A percentile compares a stretch with the other conserved stretches of the same genome.
Conservation (phyloP, 2,329 filamentous ascomycete species). For the Aspergillus sojae region DNA sequence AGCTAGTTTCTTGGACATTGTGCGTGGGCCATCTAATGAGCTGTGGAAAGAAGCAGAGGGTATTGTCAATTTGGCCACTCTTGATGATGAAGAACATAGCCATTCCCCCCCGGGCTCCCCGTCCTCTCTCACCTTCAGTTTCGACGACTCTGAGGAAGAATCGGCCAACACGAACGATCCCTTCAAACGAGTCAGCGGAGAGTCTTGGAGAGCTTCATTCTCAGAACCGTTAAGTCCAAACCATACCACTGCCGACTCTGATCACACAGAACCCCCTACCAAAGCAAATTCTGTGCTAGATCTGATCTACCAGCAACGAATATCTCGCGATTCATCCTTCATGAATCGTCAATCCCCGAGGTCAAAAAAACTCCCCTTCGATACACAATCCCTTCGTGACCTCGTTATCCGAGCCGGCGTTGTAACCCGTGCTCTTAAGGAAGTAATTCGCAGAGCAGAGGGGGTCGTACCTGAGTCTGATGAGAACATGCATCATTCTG, state of each 20-base stretch:
- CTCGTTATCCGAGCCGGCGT: slow-evolving; percentile 58
- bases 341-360: slow-evolving; percentile 29
- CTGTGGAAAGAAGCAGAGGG: slow-evolving; percentile 68
- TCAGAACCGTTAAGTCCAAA: slow-evolving; percentile 31
- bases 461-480: slow-evolving; percentile 41
- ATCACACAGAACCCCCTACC: slow-evolving; percentile 57
- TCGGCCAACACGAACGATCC: slow-evolving; percentile 36
- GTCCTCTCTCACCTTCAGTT: slow-evolving; percentile 60
- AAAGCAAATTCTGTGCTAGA: slow-evolving; percentile 66
- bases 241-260: slow-evolving; percentile 40
- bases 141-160: slow-evolving; percentile 60
- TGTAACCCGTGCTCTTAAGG: slow-evolving; percentile 52
- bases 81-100: slow-evolving; percentile 62
- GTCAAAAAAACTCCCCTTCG: slow-evolving; percentile 63
- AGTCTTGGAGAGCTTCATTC: slow-evolving; percentile 33
- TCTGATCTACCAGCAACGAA: slow-evolving; percentile 57
- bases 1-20: slow-evolving; percentile 56
- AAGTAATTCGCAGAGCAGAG: slow-evolving; percentile 53
- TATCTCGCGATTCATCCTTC: slow-evolving; percentile 31
- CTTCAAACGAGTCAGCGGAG: slow-evolving; percentile 35
- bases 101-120: slow-evolving; percentile 55
- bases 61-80: slow-evolving; percentile 67
- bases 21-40: slow-evolving; percentile 55
- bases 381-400: slow-evolving; percentile 65
- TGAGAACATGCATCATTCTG: slow-evolving; percentile 32